Percentiles rank a stretch among this genome's conserved stretches.
Evolutionary conservation across 768 basidiomycete species (phyloP).

Genomic region (Mycena filopes): DNA sequence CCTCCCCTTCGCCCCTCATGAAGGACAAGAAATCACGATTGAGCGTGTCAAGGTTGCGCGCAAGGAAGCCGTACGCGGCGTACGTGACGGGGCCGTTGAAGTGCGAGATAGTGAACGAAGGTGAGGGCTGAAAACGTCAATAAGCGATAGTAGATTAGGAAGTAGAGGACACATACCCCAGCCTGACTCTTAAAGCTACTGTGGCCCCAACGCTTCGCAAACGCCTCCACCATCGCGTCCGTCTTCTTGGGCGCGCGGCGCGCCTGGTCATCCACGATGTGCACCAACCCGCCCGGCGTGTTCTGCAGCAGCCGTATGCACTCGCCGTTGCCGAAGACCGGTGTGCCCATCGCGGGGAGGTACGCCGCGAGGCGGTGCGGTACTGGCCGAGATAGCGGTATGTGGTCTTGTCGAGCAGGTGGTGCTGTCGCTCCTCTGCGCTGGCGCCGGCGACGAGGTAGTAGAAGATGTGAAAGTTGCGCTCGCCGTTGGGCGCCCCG

Average conservation of each 20-base stretch:
- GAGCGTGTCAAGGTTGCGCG: constrained; percentile 87
- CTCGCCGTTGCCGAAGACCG: too few relatives aligned
- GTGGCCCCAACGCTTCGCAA: too few relatives aligned
- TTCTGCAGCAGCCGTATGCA: too few relatives aligned
- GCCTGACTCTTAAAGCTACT: too few relatives aligned
- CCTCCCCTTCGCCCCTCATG: constrained; percentile 74
- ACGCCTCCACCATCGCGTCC: too few relatives aligned
- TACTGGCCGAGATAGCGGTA: constrained; percentile 88
- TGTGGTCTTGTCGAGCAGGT: constrained; percentile 79
- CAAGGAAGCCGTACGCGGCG: constrained; percentile 89
- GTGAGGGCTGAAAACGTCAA: constrained; percentile 35
- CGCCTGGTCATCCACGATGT: constrained; percentile 60
- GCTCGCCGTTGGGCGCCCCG: constrained; percentile 87
- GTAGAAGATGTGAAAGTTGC: constrained; percentile 98
- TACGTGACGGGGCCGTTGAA: constrained; percentile 94
- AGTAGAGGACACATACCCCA: too few relatives aligned
- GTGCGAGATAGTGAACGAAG: constrained; percentile 92
- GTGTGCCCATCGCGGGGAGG: too few relatives aligned
- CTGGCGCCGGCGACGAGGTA: constrained; percentile 94
- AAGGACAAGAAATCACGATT: constrained; percentile 95
- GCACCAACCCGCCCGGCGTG: too few relatives aligned
- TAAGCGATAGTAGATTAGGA: too few relatives aligned
- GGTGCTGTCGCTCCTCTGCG: constrained; percentile 87
- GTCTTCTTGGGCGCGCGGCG: constrained; percentile 51
- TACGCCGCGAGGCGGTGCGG: constrained; percentile 53